These are phyloP conservation scores for Alternaria brassicicola DNA, from an alignment of 2,329 filamentous ascomycete species.

Conservation along the genomic window DNA sequence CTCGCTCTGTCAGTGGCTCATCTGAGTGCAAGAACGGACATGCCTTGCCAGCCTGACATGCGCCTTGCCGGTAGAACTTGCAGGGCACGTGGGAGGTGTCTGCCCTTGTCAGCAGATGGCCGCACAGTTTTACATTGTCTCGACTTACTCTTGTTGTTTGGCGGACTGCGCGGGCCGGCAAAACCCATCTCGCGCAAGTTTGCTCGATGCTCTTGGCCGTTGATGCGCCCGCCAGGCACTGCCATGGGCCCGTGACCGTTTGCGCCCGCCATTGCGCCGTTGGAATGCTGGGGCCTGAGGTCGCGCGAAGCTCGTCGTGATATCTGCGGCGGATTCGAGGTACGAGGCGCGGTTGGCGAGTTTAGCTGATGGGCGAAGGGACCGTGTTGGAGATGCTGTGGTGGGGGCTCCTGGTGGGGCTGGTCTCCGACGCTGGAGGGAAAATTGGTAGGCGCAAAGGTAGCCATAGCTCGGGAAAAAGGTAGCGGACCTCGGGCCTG, in stretches of 20 bases:
- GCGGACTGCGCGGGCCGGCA: slow-evolving; percentile 53
- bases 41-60: slow-evolving; percentile 92
- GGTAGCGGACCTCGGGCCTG: slow-evolving; percentile 8
- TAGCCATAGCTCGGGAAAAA: slow-evolving; percentile 32
- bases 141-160: slow-evolving; percentile 56
- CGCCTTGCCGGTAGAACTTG: slow-evolving; percentile 98
- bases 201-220: slow-evolving; percentile 37
- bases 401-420: slow-evolving; percentile 43
- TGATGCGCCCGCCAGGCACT: slow-evolving; percentile 44
- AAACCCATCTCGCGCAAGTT: slow-evolving; percentile 49
- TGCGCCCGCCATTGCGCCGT: slow-evolving; percentile 44
- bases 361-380: slow-evolving; percentile 38
- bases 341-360: slow-evolving; percentile 24
- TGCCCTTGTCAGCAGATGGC: slow-evolving; percentile 50
- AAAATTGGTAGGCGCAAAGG: slow-evolving; percentile 33
- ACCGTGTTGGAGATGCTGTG: slow-evolving; percentile 31
- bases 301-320: slow-evolving; percentile 39
- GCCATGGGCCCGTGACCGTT: slow-evolving; percentile 47
- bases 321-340: slow-evolving; percentile 30
- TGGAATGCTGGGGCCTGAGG: slow-evolving; percentile 35
- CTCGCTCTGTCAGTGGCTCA: slow-evolving; percentile 80
- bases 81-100: slow-evolving; percentile 97
- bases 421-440: slow-evolving; percentile 29
- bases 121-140: background rate
- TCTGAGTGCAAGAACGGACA: slow-evolving; percentile 97